Evolutionary conservation across 345 rosid genomes (phyloP), one percentile per base, ranked within the genome.

Genomic region (Mallotus nudiflorus): DNA sequence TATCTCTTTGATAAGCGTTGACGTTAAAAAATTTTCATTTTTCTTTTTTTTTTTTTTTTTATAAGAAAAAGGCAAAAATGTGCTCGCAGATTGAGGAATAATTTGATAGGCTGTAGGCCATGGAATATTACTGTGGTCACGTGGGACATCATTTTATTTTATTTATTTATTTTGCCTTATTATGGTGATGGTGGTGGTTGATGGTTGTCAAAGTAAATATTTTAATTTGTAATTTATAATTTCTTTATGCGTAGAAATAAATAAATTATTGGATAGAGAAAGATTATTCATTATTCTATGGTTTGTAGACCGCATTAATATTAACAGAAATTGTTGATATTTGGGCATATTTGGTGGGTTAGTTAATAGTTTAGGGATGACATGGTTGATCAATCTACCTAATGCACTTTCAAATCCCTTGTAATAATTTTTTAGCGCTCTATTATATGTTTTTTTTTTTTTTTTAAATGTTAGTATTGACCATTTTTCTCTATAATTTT

Each of bases 311-410:
- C 40, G 29, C 12, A 22, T 40, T 39, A 22, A 10, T 22, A 18
- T 0, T 11, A 54, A 24, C 7, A 39, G 13, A 12, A 12, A 62
- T n/a, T 40, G 18, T 42, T 62, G 66, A 62, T 33, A 24, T 39
- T 61, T 61, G 15, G 18, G 45, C 13, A 20, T 60, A 1, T 61
- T 61, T 39, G 16, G 35, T 40, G 66, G 66, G n/a, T 62, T 62
- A 40, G 50, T 42, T 39, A 2, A 62, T 62, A 40, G 50, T 42
- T 39, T 9, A 62, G 50, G 9, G 19, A 62, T 62, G 66, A 62
- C 51, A 40, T 62, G 66, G 1, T 22, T 14, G 35, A 40, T 40
- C 10, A 19, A 62, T 39, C 49, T 62, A 62, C 51, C 66, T 40
- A 62, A 62, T 42, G 1, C 9, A 19, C 9, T 39, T n/a, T n/a